phyloP scores from a whole-genome alignment of 2,329 filamentous ascomycete genomes.

The Fusarium siculi region DNA sequence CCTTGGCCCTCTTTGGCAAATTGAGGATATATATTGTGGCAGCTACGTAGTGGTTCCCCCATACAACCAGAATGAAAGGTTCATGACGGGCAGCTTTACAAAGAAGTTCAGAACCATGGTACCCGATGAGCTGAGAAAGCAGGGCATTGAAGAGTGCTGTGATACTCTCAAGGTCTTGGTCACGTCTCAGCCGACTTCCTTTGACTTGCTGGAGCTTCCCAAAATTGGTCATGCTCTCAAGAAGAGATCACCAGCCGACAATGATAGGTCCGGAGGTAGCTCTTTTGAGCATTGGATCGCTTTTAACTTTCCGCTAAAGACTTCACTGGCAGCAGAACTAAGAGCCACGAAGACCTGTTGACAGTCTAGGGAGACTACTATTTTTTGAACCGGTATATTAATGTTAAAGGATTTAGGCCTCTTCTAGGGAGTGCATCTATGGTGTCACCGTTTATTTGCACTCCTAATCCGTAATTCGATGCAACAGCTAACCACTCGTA shows the following conservation, averaged over 20 bases:
- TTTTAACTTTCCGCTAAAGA: neutral
- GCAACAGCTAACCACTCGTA: neutral
- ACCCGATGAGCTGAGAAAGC: neutral
- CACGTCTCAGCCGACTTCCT: conserved; percentile 26
- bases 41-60: neutral
- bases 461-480: neutral
- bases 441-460: fast-evolving
- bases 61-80: neutral
- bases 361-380: fast-evolving
- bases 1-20: conserved; percentile 2
- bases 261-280: neutral
- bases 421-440: neutral
- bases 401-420: neutral
- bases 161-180: conserved; percentile 26
- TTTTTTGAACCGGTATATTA: fast-evolving
- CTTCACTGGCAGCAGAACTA: neutral
- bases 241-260: neutral
- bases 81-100: neutral
- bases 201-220: conserved; percentile 13
- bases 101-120: conserved; percentile 15
- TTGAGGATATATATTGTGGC: neutral
- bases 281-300: neutral
- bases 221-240: neutral
- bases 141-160: neutral
- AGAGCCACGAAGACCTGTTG: fast-evolving